These are phyloP conservation scores for Penicillium aurantiogriseum DNA, from an alignment of 2,329 filamentous ascomycete species.

Conservation along the genomic window DNA sequence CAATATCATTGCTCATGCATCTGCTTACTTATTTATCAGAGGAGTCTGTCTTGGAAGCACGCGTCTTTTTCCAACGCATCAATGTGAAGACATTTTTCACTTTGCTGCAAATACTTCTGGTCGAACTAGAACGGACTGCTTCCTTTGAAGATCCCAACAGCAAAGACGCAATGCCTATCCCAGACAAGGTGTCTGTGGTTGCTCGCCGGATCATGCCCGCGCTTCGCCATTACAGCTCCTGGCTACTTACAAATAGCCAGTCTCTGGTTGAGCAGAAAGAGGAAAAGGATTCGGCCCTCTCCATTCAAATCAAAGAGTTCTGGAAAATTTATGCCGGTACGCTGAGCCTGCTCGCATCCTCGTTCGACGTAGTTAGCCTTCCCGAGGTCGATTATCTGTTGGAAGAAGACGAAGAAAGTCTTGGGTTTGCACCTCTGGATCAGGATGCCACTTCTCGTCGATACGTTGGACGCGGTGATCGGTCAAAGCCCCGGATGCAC, in stretches of 20 bases:
- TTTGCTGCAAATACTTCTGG: slow-evolving; percentile 67
- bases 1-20: background rate
- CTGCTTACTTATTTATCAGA: slow-evolving; percentile 35
- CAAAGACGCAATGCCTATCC: slow-evolving; percentile 34
- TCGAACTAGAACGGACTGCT: slow-evolving; percentile 64
- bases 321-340: slow-evolving; percentile 66
- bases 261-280: slow-evolving; percentile 53
- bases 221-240: slow-evolving; percentile 66
- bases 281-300: slow-evolving; percentile 53
- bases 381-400: slow-evolving; percentile 61
- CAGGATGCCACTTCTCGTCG: slow-evolving; percentile 50
- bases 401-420: slow-evolving; percentile 65
- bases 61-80: slow-evolving; percentile 67
- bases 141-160: slow-evolving; percentile 47
- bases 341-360: slow-evolving; percentile 58
- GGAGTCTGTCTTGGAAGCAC: slow-evolving; percentile 48
- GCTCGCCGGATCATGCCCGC: slow-evolving; percentile 62
- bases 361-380: slow-evolving; percentile 58
- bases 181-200: slow-evolving; percentile 56
- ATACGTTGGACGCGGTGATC: slow-evolving; percentile 49
- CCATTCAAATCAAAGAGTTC: slow-evolving; percentile 58
- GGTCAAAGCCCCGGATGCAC: slow-evolving; percentile 53
- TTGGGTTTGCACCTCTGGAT: slow-evolving; percentile 63
- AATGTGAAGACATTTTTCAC: slow-evolving; percentile 75
- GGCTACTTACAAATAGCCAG: slow-evolving; percentile 59